Conservation (phyloP, 257 asterid species). For the Cruciata laevipes region DNA sequence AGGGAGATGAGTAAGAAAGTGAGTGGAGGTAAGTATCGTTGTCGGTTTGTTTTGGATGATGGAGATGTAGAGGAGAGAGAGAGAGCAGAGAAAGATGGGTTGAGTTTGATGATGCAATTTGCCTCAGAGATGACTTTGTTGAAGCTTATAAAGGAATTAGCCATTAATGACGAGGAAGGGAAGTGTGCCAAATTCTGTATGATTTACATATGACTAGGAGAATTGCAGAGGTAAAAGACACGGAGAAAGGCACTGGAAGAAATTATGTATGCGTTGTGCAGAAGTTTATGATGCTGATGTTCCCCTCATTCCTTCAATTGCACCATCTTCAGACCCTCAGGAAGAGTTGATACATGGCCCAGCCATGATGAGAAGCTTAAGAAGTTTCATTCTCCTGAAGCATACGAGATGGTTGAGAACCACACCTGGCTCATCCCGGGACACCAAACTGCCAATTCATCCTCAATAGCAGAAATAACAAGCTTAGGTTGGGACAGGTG, state of each 20-base stretch:
- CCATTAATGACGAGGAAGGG: too few relatives aligned
- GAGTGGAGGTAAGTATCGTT: too few relatives aligned
- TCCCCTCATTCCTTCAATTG: constrained; percentile 51
- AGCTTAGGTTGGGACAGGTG: constrained; percentile 78
- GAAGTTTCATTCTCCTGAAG: constrained; percentile 79
- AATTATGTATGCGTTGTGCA: constrained; percentile 89
- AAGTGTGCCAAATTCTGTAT: too few relatives aligned
- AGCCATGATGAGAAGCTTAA: constrained; percentile 48
- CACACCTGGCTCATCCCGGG: constrained; percentile 87
- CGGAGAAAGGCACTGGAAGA: constrained; percentile 81
- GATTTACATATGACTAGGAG: constrained; percentile 42
- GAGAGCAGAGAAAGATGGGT: too few relatives aligned
- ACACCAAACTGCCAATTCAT: constrained; percentile 40
- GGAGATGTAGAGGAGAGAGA: too few relatives aligned
- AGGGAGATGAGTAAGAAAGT: too few relatives aligned
- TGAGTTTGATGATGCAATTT: too few relatives aligned
- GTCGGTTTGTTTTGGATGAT: too few relatives aligned
- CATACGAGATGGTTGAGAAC: constrained; percentile 87
- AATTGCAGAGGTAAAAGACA: constrained; percentile 91
- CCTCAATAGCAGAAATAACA: constrained; percentile 60
- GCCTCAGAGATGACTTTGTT: too few relatives aligned
- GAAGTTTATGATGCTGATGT: constrained; percentile 79
- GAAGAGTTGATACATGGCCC: constrained; percentile 52
- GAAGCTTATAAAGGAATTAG: too few relatives aligned
- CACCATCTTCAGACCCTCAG: constrained; percentile 44